Percentiles rank a stretch among this genome's conserved stretches.
Evolutionary conservation across 2,329 filamentous ascomycete genomes (phyloP).

Genomic region (Mycosphaerella sp.): DNA sequence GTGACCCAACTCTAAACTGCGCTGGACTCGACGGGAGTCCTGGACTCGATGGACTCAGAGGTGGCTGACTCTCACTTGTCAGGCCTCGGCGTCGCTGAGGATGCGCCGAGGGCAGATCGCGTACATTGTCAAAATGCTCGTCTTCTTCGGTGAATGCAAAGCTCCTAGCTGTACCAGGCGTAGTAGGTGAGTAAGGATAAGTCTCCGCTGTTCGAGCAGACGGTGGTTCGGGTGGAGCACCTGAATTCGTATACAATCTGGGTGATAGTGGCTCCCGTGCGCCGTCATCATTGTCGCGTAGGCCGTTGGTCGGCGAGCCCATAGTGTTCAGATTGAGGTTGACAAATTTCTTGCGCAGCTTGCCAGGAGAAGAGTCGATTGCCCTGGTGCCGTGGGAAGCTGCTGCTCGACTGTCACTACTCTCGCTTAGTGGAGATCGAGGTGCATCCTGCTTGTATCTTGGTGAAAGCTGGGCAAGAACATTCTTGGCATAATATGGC

Average conservation of each 20-base stretch:
- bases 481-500: slow-evolving; percentile 5
- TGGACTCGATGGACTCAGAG: neutral
- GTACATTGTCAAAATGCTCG: slow-evolving; percentile 24
- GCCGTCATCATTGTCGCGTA: slow-evolving; percentile 38
- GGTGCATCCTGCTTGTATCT: slow-evolving; percentile 2
- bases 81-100: slow-evolving; percentile 19
- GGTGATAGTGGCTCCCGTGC: slow-evolving; percentile 51
- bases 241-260: slow-evolving; percentile 48
- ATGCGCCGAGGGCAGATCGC: slow-evolving; percentile 24
- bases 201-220: slow-evolving; percentile 27
- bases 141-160: slow-evolving; percentile 19
- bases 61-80: neutral
- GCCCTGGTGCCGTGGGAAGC: slow-evolving; percentile 23
- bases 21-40: slow-evolving; percentile 1
- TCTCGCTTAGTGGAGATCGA: slow-evolving; percentile 3
- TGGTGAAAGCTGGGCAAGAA: slow-evolving; percentile 9
- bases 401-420: slow-evolving; percentile 21
- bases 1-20: neutral
- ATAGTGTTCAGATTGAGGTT: slow-evolving; percentile 38
- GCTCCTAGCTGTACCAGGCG: slow-evolving; percentile 29
- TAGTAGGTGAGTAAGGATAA: slow-evolving; percentile 27
- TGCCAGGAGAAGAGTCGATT: slow-evolving; percentile 32
- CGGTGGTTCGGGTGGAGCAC: slow-evolving; percentile 51
- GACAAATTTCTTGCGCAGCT: slow-evolving; percentile 31
- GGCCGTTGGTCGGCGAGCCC: slow-evolving; percentile 46